A percentile compares a stretch with the other conserved stretches of the same genome.
phyloP scores from a whole-genome alignment of 768 basidiomycete species.

The Agrocybe praecox region DNA sequence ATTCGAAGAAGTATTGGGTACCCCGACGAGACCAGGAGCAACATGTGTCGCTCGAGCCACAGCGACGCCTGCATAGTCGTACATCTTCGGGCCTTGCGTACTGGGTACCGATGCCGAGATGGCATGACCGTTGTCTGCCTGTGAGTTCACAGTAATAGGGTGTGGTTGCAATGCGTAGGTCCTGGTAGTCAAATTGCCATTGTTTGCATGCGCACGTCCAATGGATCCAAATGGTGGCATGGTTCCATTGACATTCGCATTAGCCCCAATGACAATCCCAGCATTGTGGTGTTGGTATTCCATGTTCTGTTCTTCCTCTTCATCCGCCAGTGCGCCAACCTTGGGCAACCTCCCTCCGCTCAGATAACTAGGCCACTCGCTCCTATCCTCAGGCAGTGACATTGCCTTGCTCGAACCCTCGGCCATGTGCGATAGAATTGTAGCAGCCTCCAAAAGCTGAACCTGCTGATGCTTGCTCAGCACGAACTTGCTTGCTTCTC shows the following conservation, averaged over 20 bases:
- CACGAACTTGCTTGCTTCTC: slow-evolving; percentile 85
- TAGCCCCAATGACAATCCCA: not conserved
- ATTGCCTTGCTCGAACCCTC: slow-evolving; percentile 48
- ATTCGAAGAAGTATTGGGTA: slow-evolving; percentile 26
- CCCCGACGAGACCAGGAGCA: slow-evolving; percentile 55
- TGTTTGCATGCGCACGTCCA: slow-evolving; percentile 8
- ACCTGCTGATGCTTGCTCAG: slow-evolving; percentile 98
- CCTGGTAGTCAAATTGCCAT: not conserved
- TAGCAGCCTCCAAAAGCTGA: slow-evolving; percentile 94
- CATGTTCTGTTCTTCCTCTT: not conserved
- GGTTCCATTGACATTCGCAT: not conserved
- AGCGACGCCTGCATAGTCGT: slow-evolving; percentile 52
- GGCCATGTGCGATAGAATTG: slow-evolving; percentile 88
- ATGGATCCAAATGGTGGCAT: slow-evolving; percentile 11
- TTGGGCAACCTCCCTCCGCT: slow-evolving; percentile 70
- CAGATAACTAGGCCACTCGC: slow-evolving; percentile 86
- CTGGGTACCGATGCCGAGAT: slow-evolving; percentile 24
- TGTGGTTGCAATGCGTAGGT: slow-evolving; percentile 14
- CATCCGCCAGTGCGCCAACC: slow-evolving; percentile 29
- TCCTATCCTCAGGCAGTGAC: slow-evolving; percentile 91
- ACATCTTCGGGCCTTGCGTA: slow-evolving; percentile 55
- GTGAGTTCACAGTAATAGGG: not conserved
- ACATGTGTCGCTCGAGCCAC: slow-evolving; percentile 53
- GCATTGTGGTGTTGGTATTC: not conserved
- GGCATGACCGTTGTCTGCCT: slow-evolving; percentile 6